These are phyloP conservation scores for Butyriboletus loyo DNA, from an alignment of 768 basidiomycete genomes.

Conservation along the genomic window DNA sequence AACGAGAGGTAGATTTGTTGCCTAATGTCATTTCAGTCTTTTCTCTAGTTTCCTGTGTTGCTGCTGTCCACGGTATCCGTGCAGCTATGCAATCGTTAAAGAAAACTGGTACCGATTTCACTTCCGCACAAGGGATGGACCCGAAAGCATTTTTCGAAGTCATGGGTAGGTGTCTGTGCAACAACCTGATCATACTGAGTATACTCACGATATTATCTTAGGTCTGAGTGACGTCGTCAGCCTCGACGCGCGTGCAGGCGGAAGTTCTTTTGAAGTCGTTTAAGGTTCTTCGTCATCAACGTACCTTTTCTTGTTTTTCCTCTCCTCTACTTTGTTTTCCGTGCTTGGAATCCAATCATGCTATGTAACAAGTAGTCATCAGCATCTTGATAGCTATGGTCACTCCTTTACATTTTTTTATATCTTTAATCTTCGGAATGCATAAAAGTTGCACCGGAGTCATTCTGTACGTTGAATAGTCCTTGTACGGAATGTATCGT, in stretches of 20 bases:
- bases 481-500: background rate
- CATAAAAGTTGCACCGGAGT: slow-evolving; percentile 12
- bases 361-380: slow-evolving; percentile 22
- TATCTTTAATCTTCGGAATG: slow-evolving; percentile 20
- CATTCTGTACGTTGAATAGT: background rate
- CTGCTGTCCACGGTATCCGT: slow-evolving; percentile 73
- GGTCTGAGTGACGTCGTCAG: slow-evolving; percentile 53
- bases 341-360: slow-evolving; percentile 4
- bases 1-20: background rate
- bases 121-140: slow-evolving; percentile 62
- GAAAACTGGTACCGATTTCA: slow-evolving; percentile 75
- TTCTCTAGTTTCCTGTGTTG: slow-evolving; percentile 72
- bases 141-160: slow-evolving; percentile 76
- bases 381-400: slow-evolving; percentile 13
- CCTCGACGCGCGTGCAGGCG: slow-evolving; percentile 57
- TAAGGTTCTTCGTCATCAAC: slow-evolving; percentile 25
- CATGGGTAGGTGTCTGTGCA: slow-evolving; percentile 49
- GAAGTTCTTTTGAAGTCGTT: slow-evolving; percentile 53
- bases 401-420: slow-evolving; percentile 21
- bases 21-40: slow-evolving; percentile 47
- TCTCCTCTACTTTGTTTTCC: background rate
- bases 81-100: slow-evolving; percentile 73
- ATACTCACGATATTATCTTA: slow-evolving; percentile 14
- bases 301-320: background rate
- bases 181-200: background rate